These are phyloP conservation scores for Radiomyces spectabilis DNA, from an alignment of 192 early-diverging fungal species.

Conservation along the genomic window DNA sequence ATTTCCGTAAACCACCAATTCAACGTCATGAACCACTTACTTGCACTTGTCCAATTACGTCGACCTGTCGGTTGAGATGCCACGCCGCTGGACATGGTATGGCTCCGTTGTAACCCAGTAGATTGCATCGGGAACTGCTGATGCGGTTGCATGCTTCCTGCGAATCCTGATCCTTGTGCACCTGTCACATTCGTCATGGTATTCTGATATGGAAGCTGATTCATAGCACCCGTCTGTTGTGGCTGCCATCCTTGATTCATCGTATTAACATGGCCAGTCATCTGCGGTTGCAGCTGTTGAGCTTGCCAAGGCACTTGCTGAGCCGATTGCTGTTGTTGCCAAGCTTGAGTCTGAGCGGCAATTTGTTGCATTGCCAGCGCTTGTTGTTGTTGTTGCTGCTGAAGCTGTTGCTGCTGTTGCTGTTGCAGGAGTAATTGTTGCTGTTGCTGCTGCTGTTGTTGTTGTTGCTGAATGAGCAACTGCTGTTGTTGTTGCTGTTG, in stretches of 20 bases:
- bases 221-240: slow-evolving; percentile 20
- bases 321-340: slow-evolving; percentile 19
- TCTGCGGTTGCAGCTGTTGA: slow-evolving; percentile 22
- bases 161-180: slow-evolving; percentile 18
- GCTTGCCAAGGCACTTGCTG: slow-evolving; percentile 7
- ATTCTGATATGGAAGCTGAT: background rate
- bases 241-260: slow-evolving; percentile 18
- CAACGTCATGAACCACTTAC: no score
- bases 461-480: slow-evolving; percentile 4
- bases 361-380: background rate
- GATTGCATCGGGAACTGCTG: slow-evolving; percentile 17
- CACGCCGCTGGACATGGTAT: slow-evolving; percentile 15
- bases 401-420: slow-evolving; percentile 1
- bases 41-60: slow-evolving; percentile 32
- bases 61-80: slow-evolving; percentile 35
- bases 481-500: background rate
- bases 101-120: background rate
- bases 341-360: background rate
- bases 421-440: background rate
- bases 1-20: background rate
- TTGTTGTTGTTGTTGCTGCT: slow-evolving; percentile 9
- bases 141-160: slow-evolving; percentile 23
- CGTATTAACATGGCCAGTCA: slow-evolving; percentile 15
- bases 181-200: slow-evolving; percentile 21
- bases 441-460: slow-evolving; percentile 8